Evolutionary conservation across 2,329 filamentous ascomycete species (phyloP).

Genomic region (Colletotrichum sp.): DNA sequence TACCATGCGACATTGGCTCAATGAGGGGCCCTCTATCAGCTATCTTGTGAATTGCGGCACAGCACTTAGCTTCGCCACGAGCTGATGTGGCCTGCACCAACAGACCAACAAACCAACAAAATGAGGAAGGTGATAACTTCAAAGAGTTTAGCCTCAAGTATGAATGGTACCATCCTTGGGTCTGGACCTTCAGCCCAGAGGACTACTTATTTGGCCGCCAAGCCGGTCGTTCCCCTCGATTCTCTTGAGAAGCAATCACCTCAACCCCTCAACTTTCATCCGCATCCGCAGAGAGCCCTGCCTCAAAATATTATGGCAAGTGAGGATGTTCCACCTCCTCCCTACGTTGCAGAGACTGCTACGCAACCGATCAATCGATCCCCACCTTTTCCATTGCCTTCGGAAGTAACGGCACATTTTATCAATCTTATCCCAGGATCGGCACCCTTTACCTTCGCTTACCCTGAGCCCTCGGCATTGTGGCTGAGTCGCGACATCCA

Average conservation of each 20-base stretch:
- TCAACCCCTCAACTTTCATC: neutral
- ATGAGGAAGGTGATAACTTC: neutral
- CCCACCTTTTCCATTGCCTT: neutral
- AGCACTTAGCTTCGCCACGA: neutral
- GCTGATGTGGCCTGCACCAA: neutral
- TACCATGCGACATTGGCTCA: neutral
- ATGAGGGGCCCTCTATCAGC: neutral
- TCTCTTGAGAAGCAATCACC: neutral
- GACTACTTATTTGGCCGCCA: neutral
- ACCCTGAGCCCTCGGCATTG: neutral
- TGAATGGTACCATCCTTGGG: neutral
- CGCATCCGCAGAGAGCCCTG: neutral
- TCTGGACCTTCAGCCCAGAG: neutral
- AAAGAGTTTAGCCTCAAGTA: neutral
- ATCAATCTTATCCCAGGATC: neutral
- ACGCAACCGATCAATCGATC: neutral
- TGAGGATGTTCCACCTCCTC: neutral
- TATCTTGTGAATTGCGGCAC: neutral
- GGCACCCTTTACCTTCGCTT: neutral
- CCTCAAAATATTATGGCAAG: accelerated
- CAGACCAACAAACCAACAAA: neutral
- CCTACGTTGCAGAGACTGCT: neutral
- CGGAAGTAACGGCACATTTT: neutral
- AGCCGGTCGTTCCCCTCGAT: neutral
- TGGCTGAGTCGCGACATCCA: neutral